These are phyloP conservation scores for Cercis canadensis DNA, from an alignment of 306 rosid species.

Conservation along the genomic window DNA sequence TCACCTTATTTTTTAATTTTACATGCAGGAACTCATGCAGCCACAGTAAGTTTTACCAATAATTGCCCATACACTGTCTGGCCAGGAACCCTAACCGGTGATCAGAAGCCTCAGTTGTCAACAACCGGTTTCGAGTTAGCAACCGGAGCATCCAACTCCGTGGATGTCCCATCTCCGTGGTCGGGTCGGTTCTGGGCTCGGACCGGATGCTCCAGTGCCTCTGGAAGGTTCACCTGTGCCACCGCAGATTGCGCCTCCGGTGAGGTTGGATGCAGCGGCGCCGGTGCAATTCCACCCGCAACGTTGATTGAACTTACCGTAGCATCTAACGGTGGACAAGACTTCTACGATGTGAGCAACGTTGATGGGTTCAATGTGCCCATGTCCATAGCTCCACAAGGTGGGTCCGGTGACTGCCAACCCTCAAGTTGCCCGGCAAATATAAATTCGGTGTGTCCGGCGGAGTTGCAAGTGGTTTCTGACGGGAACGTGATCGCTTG, in stretches of 20 bases:
- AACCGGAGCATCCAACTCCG: conserved; percentile 12
- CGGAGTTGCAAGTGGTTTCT: conserved; percentile 31
- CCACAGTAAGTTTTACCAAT: conserved; percentile 46
- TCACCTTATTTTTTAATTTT: too few relatives aligned
- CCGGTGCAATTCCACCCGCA: conserved; percentile 56
- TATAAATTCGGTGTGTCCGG: conserved; percentile 44
- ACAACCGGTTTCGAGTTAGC: conserved; percentile 49
- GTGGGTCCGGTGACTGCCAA: conserved; percentile 37
- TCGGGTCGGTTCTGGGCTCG: conserved; percentile 67
- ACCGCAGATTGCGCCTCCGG: conserved; percentile 57
- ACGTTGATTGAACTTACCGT: conserved; percentile 47
- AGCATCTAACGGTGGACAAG: conserved; percentile 39
- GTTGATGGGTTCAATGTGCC: conserved; percentile 63
- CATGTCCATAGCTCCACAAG: conserved; percentile 33
- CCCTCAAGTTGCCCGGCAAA: conserved; percentile 39
- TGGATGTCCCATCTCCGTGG: conserved; percentile 43
- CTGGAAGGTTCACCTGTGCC: conserved; percentile 49
- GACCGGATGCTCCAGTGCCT: conserved; percentile 47
- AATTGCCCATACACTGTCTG: conserved; percentile 55
- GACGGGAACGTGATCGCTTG: conserved; percentile 52
- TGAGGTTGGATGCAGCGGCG: conserved; percentile 49
- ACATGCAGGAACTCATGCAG: conserved; percentile 42
- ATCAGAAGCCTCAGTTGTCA: conserved; percentile 36
- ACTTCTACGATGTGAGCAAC: conserved; percentile 55
- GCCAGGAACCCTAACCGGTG: conserved; percentile 59